A percentile compares a stretch with the other conserved stretches of the same genome.
These are phyloP conservation scores for Medicago arabica DNA, from an alignment of 306 rosid species.

Conservation along the genomic window DNA sequence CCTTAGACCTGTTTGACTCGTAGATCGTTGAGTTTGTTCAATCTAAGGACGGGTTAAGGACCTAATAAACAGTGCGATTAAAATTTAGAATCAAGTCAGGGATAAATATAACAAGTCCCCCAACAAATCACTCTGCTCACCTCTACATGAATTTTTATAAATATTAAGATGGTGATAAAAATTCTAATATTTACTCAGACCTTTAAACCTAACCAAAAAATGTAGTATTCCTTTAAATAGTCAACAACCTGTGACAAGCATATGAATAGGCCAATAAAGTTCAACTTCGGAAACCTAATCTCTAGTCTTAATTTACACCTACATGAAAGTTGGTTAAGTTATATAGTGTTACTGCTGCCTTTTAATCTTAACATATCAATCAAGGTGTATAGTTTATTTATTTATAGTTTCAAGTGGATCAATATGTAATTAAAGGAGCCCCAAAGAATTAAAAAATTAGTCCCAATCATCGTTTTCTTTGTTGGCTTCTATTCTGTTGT, in stretches of 20 bases:
- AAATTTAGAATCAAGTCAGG: too few relatives aligned
- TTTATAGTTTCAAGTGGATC: conserved; percentile 13
- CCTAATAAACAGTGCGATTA: background rate
- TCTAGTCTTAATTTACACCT: conserved; percentile 22
- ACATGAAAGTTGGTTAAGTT: conserved; percentile 39
- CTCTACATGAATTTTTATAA: too few relatives aligned
- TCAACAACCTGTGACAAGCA: conserved; percentile 22
- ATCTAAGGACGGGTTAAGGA: background rate
- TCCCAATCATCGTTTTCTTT: conserved; percentile 48
- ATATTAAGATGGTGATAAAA: too few relatives aligned
- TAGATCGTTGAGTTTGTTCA: too few relatives aligned
- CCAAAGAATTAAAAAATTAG: conserved; percentile 15
- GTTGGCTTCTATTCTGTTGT: conserved; percentile 49
- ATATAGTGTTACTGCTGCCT: conserved; percentile 5
- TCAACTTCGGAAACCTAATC: conserved; percentile 29
- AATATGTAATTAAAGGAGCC: conserved; percentile 23
- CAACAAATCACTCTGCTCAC: too few relatives aligned
- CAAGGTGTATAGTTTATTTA: conserved; percentile 16
- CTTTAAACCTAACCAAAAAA: too few relatives aligned
- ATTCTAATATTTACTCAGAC: too few relatives aligned
- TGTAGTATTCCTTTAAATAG: background rate
- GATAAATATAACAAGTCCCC: too few relatives aligned
- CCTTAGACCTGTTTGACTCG: too few relatives aligned
- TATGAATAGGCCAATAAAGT: conserved; percentile 29
- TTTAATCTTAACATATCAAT: conserved; percentile 33